Evolutionary conservation across 306 rosid genomes (phyloP).

Genomic region (Gillenia trifoliata): DNA sequence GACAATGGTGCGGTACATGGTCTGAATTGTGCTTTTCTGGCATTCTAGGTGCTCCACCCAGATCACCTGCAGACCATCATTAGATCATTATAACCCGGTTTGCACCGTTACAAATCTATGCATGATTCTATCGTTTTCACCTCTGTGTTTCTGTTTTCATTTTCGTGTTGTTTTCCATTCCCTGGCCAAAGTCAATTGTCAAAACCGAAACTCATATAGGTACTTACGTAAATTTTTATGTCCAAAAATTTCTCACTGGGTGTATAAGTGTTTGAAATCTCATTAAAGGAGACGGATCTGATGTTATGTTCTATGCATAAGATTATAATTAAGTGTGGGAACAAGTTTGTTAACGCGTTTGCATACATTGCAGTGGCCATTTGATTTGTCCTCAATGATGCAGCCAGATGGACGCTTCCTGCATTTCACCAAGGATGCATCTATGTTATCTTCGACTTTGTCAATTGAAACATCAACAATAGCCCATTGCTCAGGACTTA

Average conservation of each 20-base stretch:
- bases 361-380: constrained; percentile 92
- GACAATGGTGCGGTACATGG: constrained; percentile 70
- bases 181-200: constrained; percentile 21
- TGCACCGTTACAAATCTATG: background rate
- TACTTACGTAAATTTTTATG: background rate
- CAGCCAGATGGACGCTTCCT: constrained; percentile 96
- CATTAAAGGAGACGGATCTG: background rate
- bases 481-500: constrained; percentile 81
- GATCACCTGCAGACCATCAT: constrained; percentile 44
- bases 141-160: constrained; percentile 15
- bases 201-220: constrained; percentile 1
- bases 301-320: background rate
- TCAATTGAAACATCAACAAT: constrained; percentile 85
- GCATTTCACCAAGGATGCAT: constrained; percentile 75
- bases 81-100: background rate
- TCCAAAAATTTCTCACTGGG: background rate
- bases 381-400: constrained; percentile 87
- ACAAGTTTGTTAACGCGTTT: background rate
- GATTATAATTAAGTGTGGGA: background rate
- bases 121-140: constrained; percentile 15
- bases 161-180: constrained; percentile 28
- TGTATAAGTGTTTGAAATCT: background rate
- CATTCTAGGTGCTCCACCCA: constrained; percentile 98
- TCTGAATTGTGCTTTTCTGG: constrained; percentile 67
- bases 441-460: constrained; percentile 82